Base-by-base conservation (phyloP, 257 asterid species). In the Jaltomata sinuosa region DNA sequence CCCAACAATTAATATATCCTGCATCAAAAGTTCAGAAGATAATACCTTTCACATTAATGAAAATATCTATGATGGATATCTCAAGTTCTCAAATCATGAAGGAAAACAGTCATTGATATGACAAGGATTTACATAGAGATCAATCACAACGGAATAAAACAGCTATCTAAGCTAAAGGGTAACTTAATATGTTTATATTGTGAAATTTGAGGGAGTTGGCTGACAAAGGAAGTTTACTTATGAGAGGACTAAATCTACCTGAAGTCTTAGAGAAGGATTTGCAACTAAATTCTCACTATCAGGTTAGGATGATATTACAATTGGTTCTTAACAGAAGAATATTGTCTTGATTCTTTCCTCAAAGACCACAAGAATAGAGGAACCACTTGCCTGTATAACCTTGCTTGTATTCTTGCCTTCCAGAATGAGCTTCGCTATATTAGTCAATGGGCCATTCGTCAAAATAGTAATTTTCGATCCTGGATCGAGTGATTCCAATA, bases 381-480 rank as follows among this genome's bases (percentile, higher is more conserved):
- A 84, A 83, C 38, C 65, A 69, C 90, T 83, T 54, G 92, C 99
- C 97, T 94, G 86, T 83, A 94, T 92, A 67, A 47, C 27, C 54
- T 90, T 90, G 61, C 87, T 91, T 38, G 49, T 18, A 27, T 87
- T 90, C 83, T 91, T 88, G 79, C 89, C 91, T 8, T 89, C 88
- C 83, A 86, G 91, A 85, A 95, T 77, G 59, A 92, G 89, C 15
- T 87, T 84, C 21, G 97, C 99, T 49, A 92, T 81, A 80, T 89
- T 93, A 64, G 98, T 96, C 90, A 96, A 87, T 6, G 99, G 97
- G 38, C 98, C 99, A 80, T 94, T 96, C 32, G 98, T 85, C 80
- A 96, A 87, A 83, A 96, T 81, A n/a, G 92, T 89, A 80, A 94
- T 87, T 68, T 94, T 94, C 1, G 95, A 91, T 69, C 90, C 92